Evolutionary conservation across 495 filamentous ascomycete genomes (phyloP).

Genomic region (Penicillium mononematosum): DNA sequence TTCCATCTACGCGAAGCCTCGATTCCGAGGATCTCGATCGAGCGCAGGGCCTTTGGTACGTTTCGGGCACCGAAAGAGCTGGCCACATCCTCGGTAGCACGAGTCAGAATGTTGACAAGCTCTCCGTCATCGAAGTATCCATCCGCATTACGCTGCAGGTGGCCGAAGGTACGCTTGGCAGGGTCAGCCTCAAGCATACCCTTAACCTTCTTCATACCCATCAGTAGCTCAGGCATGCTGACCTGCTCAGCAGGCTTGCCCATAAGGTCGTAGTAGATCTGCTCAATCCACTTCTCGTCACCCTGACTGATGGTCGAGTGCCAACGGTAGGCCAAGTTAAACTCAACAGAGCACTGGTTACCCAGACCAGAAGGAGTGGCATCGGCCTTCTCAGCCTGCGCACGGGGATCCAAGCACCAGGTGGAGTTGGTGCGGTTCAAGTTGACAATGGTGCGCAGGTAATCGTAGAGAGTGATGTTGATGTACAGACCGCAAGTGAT

Average conservation of each 20-base stretch:
- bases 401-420: conserved; percentile 65
- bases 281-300: conserved; percentile 66
- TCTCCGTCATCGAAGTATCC: conserved; percentile 63
- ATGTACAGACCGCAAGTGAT: conserved; percentile 81
- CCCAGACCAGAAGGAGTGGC: conserved; percentile 64
- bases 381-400: conserved; percentile 49
- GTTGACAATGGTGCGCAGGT: conserved; percentile 82
- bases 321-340: conserved; percentile 73
- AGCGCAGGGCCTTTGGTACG: conserved; percentile 56
- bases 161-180: conserved; percentile 57
- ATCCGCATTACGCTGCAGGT: conserved; percentile 52
- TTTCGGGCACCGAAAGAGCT: conserved; percentile 59
- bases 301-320: conserved; percentile 61
- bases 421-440: conserved; percentile 72
- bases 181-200: conserved; percentile 50
- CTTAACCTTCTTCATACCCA: conserved; percentile 53
- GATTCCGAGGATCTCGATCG: conserved; percentile 61
- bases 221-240: conserved; percentile 49
- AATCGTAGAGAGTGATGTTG: conserved; percentile 80
- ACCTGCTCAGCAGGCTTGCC: conserved; percentile 57
- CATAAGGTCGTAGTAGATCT: conserved; percentile 53
- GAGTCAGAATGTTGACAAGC: conserved; percentile 58
- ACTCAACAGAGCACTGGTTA: conserved; percentile 70
- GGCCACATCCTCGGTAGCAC: conserved; percentile 60
- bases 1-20: conserved; percentile 60